Conservation (phyloP, 495 filamentous ascomycete genomes). For the Pyronema omphalodes region DNA sequence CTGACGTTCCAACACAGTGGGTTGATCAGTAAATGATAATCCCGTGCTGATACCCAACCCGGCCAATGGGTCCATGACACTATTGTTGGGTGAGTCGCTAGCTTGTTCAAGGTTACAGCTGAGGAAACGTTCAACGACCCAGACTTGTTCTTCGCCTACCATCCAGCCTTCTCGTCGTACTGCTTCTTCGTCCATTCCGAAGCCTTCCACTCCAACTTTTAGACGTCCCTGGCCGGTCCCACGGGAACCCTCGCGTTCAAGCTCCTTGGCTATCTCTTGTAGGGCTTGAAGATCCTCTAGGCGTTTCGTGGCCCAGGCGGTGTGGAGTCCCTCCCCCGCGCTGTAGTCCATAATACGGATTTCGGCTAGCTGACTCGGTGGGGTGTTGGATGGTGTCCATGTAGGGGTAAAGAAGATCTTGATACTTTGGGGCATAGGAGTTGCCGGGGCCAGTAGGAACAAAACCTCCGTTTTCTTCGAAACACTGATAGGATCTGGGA, state of each 20-base stretch:
- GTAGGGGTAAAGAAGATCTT: conserved; percentile 17
- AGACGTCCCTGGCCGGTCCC: conserved; percentile 16
- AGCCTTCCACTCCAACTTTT: conserved; percentile 23
- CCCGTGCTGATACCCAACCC: conserved; percentile 1
- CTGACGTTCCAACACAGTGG: not conserved
- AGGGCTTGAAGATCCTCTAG: conserved; percentile 18
- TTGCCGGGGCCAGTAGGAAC: conserved; percentile 15
- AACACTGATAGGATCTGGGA: conserved; percentile 8
- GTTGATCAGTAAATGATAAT: not conserved
- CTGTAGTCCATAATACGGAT: conserved; percentile 4
- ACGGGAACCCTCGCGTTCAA: conserved; percentile 21
- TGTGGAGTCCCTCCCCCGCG: conserved; percentile 9
- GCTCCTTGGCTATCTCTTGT: conserved; percentile 20
- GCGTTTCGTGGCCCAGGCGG: conserved; percentile 18
- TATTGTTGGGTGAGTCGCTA: not conserved
- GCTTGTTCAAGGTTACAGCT: conserved; percentile 5
- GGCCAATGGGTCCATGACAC: not conserved
- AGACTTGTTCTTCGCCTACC: conserved; percentile 23
- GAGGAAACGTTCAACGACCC: conserved; percentile 20
- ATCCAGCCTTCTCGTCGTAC: conserved; percentile 24
- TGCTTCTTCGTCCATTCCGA: conserved; percentile 23
- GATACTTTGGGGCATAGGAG: conserved; percentile 8
- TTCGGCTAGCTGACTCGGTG: not conserved
- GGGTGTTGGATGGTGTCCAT: conserved; percentile 8
- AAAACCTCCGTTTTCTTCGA: conserved; percentile 9